Percentiles rank a stretch among this genome's conserved stretches.
phyloP scores from a whole-genome alignment of 164 flowering plant species.

The Brasenia schreberi region DNA sequence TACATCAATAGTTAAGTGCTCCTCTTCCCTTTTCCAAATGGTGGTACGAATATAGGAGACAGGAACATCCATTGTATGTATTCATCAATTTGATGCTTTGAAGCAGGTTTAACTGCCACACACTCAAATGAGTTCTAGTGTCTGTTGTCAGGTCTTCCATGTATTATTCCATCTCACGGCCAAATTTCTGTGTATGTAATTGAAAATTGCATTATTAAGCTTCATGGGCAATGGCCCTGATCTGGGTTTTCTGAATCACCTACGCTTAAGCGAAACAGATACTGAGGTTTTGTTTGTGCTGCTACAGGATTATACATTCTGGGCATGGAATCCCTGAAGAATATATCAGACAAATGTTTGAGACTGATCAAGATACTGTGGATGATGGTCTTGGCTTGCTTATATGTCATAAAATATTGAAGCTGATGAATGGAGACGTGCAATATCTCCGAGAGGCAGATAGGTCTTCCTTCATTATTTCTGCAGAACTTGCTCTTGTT shows the following conservation, averaged over 20 bases:
- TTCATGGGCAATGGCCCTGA: background rate
- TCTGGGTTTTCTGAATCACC: background rate
- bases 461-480: slow-evolving; percentile 58
- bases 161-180: too few relatives aligned
- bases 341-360: slow-evolving; percentile 78
- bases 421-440: slow-evolving; percentile 93
- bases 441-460: slow-evolving; percentile 68
- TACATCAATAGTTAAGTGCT: too few relatives aligned
- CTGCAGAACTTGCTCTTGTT: slow-evolving; percentile 63
- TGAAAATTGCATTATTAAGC: too few relatives aligned
- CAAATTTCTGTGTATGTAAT: too few relatives aligned
- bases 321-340: slow-evolving; percentile 74
- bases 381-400: slow-evolving; percentile 78
- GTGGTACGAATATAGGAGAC: too few relatives aligned
- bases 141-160: too few relatives aligned
- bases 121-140: too few relatives aligned
- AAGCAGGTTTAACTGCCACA: too few relatives aligned
- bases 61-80: too few relatives aligned
- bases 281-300: background rate
- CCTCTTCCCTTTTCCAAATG: too few relatives aligned
- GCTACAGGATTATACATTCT: slow-evolving; percentile 50
- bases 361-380: slow-evolving; percentile 26
- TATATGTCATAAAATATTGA: slow-evolving; percentile 66
- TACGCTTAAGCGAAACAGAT: background rate
- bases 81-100: too few relatives aligned